Evolutionary conservation across 1,139 yeast genomes (phyloP), one percentile per base, ranked within the genome.

Genomic region (Geotrichum reessii): DNA sequence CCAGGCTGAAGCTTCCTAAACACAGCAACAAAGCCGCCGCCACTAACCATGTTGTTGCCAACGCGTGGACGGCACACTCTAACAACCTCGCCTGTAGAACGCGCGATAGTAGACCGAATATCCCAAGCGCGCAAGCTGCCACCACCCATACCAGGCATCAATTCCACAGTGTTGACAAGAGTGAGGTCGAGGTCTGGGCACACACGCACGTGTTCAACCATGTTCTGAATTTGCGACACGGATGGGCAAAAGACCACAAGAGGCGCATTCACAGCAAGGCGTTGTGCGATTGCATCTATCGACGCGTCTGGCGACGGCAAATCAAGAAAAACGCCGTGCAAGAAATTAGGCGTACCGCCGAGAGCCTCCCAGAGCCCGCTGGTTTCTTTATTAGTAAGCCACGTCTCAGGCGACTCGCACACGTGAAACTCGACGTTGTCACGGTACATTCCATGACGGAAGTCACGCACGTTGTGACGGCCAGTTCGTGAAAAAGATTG

Each of bases 31-130:
- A 79, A 79, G 7, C 82, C 82, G 9, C 59, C 59, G 47, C 82
- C 82, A 8, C 80, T 81, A 31, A 75, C 76, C 1, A 76, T 71
- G 59, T 72, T 70, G 1, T 71, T 63, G 0, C 81, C 81, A 25
- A 78, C 81, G 62, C 74, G 74, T 2, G 82, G 82, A 59, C 82
- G 68, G 57, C 80, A 78, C 7, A 78, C 79, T 53, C 73, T 66
- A 1, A 75, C 80, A 2, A 67, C 64, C 47, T 73, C 73, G 3
- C 76, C 77, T 0, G 77, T 73, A 6, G 74, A 72, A 64, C 75
- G 72, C 12, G 77, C 71, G 1, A 65, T 59, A 0, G 78, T 66
- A 50, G 68, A 68, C 52, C 81, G 65, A 21, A 67, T 65, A 40
- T 67, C 69, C 70, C 70, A 67, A 40, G 63, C 61, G 24, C 69